Evolutionary conservation across 1,139 yeast species (phyloP), one percentile per base, ranked within the genome.

Genomic region (Martiniozyma asiatica): DNA sequence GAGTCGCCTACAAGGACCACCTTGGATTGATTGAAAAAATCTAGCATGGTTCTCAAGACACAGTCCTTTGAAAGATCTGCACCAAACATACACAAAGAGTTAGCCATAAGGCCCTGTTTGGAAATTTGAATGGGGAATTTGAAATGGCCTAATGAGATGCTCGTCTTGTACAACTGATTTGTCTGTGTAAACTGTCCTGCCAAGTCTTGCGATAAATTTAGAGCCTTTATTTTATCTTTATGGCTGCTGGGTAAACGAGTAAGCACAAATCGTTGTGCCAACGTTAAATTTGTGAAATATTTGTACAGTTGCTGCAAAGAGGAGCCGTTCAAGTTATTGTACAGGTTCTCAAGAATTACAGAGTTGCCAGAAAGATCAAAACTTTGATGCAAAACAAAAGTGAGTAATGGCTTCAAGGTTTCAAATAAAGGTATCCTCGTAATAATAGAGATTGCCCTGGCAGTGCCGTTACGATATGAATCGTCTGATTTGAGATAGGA

Each of bases 391-490:
- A 68, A 51, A 24, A 68, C 50, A 20, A 65, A 62, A 32, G 65
- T 50, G 33, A 68, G 41, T 29, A 68, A 44, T 2, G 74, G 74
- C 40, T 60, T 63, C 42, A 68, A 65, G 40, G 56, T 58, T 39
- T 65, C 64, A 48, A 68, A 65, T 37, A 55, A 60, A 4, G 59
- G 45, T 22, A 64, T 43, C 28, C 50, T 50, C n/a, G 73, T 67
- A 15, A 68, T 46, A 14, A 68, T 56, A 3, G 68, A 58, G 17
- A 68, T 44, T 12, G 70, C 60, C 40, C 63, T 67, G 26, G 68
- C 65, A 15, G 63, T 55, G 6, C 68, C 63, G 9, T 72, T 72
- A 42, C 74, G 44, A 11, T 24, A n/a, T 11, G 16, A 11, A 16
- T n/a, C n/a, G n/a, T n/a, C n/a, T n/a, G n/a, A n/a, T n/a, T n/a